Evolutionary conservation across 768 basidiomycete species (phyloP).

Genomic region (Termitomyces sp.): DNA sequence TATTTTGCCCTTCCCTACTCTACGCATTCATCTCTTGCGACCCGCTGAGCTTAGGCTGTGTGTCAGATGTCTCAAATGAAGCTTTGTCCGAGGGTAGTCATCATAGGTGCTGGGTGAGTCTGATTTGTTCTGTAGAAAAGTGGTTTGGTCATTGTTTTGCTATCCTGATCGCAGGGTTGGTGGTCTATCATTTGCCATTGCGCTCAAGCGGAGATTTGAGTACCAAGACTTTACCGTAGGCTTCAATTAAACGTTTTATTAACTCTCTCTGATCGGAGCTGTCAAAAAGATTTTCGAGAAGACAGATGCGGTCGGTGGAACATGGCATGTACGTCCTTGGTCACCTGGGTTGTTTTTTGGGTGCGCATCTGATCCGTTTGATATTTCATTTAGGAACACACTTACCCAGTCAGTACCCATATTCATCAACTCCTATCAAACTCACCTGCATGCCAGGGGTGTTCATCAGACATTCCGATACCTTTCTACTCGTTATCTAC

Average conservation of each 20-base stretch:
- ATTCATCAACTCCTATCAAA: neutral
- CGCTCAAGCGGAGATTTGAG: slow-evolving; percentile 33
- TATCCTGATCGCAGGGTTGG: slow-evolving; percentile 29
- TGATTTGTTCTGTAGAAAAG: neutral
- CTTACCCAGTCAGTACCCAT: slow-evolving; percentile 26
- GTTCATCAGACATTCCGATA: slow-evolving; percentile 36
- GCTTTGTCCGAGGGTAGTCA: slow-evolving; percentile 21
- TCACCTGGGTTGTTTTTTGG: neutral
- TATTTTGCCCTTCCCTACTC: neutral
- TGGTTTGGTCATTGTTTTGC: neutral
- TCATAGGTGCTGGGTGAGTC: slow-evolving; percentile 33
- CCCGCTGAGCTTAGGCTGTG: neutral
- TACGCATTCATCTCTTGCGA: neutral
- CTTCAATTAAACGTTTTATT: neutral
- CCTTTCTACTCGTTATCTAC: slow-evolving; percentile 39
- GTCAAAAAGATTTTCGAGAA: slow-evolving; percentile 45
- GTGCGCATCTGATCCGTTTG: neutral
- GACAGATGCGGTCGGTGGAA: slow-evolving; percentile 42
- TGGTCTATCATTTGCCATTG: slow-evolving; percentile 41
- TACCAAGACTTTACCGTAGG: slow-evolving; percentile 40
- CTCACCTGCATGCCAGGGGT: slow-evolving; percentile 26
- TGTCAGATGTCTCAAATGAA: neutral
- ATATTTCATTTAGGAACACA: slow-evolving; percentile 27
- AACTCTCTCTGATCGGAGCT: neutral
- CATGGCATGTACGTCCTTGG: slow-evolving; percentile 43